A percentile compares a stretch with the other conserved stretches of the same genome.
These are phyloP conservation scores for Kuraishia capsulata DNA, from an alignment of 805 yeast species.

Conservation along the genomic window DNA sequence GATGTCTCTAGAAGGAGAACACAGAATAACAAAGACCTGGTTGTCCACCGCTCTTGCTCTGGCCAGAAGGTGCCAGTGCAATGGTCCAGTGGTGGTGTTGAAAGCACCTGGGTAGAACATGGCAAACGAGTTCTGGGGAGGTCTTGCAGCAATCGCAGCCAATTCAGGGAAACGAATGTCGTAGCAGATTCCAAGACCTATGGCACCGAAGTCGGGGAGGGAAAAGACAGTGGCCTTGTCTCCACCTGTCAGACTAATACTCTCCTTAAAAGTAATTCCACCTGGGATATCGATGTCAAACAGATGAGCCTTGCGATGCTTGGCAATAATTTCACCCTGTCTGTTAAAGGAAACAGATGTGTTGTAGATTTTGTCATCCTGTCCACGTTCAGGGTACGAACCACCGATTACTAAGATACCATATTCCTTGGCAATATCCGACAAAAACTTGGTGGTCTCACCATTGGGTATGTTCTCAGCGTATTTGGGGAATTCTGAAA, in stretches of 20 bases:
- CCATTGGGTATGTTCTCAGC: slow-evolving; percentile 83
- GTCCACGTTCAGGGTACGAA: slow-evolving; percentile 75
- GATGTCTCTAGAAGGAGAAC: slow-evolving; percentile 82
- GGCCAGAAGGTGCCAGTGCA: slow-evolving; percentile 75
- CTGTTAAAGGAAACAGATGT: slow-evolving; percentile 68
- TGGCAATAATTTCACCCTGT: slow-evolving; percentile 69
- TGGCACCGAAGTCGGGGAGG: slow-evolving; percentile 52
- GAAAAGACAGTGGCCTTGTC: slow-evolving; percentile 71
- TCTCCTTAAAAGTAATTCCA: slow-evolving; percentile 83
- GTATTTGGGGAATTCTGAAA: slow-evolving; percentile 75
- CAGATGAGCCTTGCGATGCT: slow-evolving; percentile 84
- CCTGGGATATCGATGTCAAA: slow-evolving; percentile 91
- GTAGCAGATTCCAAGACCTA: slow-evolving; percentile 83
- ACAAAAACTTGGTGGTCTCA: slow-evolving; percentile 51
- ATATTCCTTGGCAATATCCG: slow-evolving; percentile 57
- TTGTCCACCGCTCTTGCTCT: slow-evolving; percentile 70
- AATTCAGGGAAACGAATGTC: slow-evolving; percentile 77
- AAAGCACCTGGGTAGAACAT: slow-evolving; percentile 82
- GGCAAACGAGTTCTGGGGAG: slow-evolving; percentile 47
- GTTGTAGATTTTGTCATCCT: slow-evolving; percentile 53
- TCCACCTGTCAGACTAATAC: slow-evolving; percentile 69
- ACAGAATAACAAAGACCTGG: slow-evolving; percentile 61
- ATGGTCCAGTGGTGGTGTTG: slow-evolving; percentile 77
- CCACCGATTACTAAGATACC: slow-evolving; percentile 76
- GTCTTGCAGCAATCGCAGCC: slow-evolving; percentile 59